Evolutionary conservation across 768 basidiomycete species (phyloP), one percentile per base, ranked within the genome.

Genomic region (Chalciporus sphaerocephalus): DNA sequence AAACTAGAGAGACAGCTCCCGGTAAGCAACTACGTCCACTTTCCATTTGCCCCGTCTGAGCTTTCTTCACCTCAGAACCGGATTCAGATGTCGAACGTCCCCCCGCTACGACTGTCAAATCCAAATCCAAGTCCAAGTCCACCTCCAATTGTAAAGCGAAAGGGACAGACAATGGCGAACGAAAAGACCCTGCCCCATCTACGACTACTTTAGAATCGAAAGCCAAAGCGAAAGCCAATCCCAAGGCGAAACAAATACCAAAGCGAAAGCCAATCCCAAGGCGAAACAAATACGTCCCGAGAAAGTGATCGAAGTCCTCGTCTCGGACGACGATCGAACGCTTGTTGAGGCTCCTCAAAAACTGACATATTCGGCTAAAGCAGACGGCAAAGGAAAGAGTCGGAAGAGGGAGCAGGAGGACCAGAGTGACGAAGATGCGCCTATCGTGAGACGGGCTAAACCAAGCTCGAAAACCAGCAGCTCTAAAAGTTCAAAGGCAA

Each of bases 291-390:
- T 34, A 15, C 23, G 21, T 5, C 10, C 24, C 27, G 54, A 41
- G 23, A 15, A 24, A 17, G 47, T 46, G 15, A 30, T 49, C 20
- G 48, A 53, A 11, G 24, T 46, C 7, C 40, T 47, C 9, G 38
- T n/a, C 15, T 59, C 56, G 1, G 62, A 64, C 33, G 64, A 64
- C 24, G 64, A 66, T 8, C 42, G 21, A 32, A 59, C 54, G 2
- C 57, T 64, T 1, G 59, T 62, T 10, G 61, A 64, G 8, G 51
- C 47, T 9, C 59, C 50, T 1, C 55, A 11, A 7, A 54, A 52
- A 47, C 12, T 39, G 9, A 50, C 45, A 36, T n/a, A 44, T 7
- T 49, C 33, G 4, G 4, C 36, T 1, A 45, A 28, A 35, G 12
- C 20, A 12, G 46, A 22, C 4, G 20, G 6, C 4, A 39, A 27